Evolutionary conservation across 768 basidiomycete species (phyloP).

Genomic region (Termitomyces sp.): DNA sequence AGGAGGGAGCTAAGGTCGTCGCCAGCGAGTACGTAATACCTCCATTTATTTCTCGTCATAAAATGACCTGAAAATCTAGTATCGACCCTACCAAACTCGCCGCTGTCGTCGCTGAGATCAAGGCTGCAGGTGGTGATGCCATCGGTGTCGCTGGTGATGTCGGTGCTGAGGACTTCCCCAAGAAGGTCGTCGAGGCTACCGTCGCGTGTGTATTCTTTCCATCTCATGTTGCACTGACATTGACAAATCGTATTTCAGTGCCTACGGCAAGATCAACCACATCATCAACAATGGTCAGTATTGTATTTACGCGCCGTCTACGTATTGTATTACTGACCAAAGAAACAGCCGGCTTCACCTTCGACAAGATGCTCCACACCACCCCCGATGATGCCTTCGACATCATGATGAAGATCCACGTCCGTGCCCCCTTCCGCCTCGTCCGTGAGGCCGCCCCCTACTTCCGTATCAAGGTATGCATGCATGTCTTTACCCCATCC

Average conservation of each 20-base stretch:
- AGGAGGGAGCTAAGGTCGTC: conserved; percentile 85
- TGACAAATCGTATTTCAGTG: conserved; percentile 32
- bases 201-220: conserved; percentile 51
- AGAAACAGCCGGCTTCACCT: conserved; percentile 65
- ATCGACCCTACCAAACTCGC: conserved; percentile 71
- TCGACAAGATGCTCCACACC: conserved; percentile 86
- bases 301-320: background rate
- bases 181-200: conserved; percentile 72
- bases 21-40: conserved; percentile 63
- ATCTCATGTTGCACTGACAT: background rate
- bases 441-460: conserved; percentile 82
- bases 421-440: conserved; percentile 83
- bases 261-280: conserved; percentile 84
- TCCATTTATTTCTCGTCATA: background rate
- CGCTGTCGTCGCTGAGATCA: conserved; percentile 70
- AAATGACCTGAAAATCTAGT: conserved; percentile 32
- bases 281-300: conserved; percentile 74
- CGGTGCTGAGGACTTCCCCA: conserved; percentile 78
- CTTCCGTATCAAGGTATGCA: conserved; percentile 66
- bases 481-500: background rate
- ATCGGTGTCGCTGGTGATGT: conserved; percentile 79
- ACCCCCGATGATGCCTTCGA: conserved; percentile 81
- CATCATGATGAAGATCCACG: conserved; percentile 81
- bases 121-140: conserved; percentile 66
- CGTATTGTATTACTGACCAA: background rate